Base-by-base conservation (phyloP, 73 alveolate genomes). In the Symbiodinium natans region DNA sequence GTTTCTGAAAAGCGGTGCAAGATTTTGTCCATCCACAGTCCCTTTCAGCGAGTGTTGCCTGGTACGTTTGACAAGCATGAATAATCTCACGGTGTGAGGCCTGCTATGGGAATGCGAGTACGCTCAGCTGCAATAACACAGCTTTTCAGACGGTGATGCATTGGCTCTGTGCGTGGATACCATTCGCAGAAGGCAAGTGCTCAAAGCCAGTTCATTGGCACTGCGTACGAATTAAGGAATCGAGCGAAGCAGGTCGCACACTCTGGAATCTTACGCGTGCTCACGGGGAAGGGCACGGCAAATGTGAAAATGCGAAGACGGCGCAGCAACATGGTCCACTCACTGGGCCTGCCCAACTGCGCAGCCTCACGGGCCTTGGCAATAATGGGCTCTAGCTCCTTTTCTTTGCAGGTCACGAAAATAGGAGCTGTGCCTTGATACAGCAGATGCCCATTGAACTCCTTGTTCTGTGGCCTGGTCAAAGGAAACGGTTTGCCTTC, bases 281-380 rank as follows among this genome's bases (percentile, higher is more conserved):
- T 7, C 75, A 8, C 39, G 10, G 74, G 92, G n/a, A 83, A n/a
- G 33, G 75, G 92, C 75, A 7, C 11, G 41, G 74, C 10, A 31
- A 41, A 83, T 31, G 42, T 1, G 73, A 40, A 41, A 39, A 83
- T 41, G 31, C 34, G 27, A 38, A 83, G 36, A 19, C 75, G 92
- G 27, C 92, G 74, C n/a, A 83, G 68, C 41, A 83, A 19, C 92
- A 83, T 83, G 0, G 75, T 83, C 73, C 43, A 63, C 92, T 83
- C 92, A 21, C 73, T 40, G 2, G 92, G 92, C 31, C 2, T 21
- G 41, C 92, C 92, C 33, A 21, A 63, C 40, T 34, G n/a, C 43
- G 10, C 29, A 40, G 92, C 92, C 42, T 40, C 74, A 6, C 41
- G 75, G 38, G 74, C 74, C 33, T 41, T 1, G 77, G 41, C 41